Conservation (phyloP, 2,329 filamentous ascomycete species). For the Colletotrichum plurivorum region DNA sequence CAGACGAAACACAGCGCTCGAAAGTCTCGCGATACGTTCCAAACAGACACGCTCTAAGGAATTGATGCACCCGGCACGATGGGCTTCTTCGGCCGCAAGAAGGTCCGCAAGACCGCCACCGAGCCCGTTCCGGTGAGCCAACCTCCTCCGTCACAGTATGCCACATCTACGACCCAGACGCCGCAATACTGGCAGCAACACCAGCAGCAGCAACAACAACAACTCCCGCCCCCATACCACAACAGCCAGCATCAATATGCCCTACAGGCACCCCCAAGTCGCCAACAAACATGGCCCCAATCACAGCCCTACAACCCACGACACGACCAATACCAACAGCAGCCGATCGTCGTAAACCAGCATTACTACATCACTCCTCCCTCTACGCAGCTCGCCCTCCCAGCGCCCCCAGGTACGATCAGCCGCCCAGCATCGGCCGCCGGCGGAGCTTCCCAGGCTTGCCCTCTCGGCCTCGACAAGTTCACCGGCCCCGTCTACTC, state of each 20-base stretch:
- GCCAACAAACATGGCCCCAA: slow-evolving; percentile 43
- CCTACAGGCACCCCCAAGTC: slow-evolving; percentile 35
- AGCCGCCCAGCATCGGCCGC: slow-evolving; percentile 4
- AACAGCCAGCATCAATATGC: slow-evolving; percentile 26
- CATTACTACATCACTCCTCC: slow-evolving; percentile 61
- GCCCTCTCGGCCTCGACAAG: slow-evolving; percentile 48
- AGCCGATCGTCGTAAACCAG: slow-evolving; percentile 66
- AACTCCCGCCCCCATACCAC: slow-evolving; percentile 20
- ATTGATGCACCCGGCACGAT: slow-evolving; percentile 40
- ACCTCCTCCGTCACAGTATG: slow-evolving; percentile 20
- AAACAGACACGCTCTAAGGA: not conserved
- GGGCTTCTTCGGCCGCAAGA: slow-evolving; percentile 49
- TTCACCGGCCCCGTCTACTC: slow-evolving; percentile 59
- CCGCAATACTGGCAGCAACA: slow-evolving; percentile 32
- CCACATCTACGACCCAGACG: slow-evolving; percentile 25
- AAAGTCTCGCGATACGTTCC: not conserved
- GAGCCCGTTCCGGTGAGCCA: slow-evolving; percentile 37
- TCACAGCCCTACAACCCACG: slow-evolving; percentile 40
- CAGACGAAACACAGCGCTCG: not conserved
- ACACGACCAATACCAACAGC: slow-evolving; percentile 39
- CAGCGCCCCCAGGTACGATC: slow-evolving; percentile 39
- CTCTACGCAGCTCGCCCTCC: slow-evolving; percentile 10
- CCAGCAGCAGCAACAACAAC: slow-evolving; percentile 16
- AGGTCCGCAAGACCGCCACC: slow-evolving; percentile 43
- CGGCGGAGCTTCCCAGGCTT: slow-evolving; percentile 13